Percentiles rank a stretch among this genome's conserved stretches.
These are phyloP conservation scores for Candida albicans DNA, from an alignment of 1,139 yeast species.

Conservation along the genomic window DNA sequence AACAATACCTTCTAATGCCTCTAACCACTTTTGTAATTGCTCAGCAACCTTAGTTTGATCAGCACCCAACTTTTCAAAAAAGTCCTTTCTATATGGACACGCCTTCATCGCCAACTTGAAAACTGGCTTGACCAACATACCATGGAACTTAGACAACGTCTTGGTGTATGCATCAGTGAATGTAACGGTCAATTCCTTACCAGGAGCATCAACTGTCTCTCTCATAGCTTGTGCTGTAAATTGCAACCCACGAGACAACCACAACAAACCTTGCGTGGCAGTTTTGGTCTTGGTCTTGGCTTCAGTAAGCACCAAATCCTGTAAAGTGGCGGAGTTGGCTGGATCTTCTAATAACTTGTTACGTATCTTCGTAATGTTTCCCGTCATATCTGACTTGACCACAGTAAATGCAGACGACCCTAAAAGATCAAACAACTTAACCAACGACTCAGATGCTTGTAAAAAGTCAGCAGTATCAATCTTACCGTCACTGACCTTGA, in stretches of 20 bases:
- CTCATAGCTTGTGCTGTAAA: slow-evolving; percentile 89
- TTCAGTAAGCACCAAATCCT: slow-evolving; percentile 73
- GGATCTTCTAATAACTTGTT: slow-evolving; percentile 67
- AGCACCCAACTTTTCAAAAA: slow-evolving; percentile 75
- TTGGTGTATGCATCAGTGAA: slow-evolving; percentile 81
- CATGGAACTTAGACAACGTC: slow-evolving; percentile 80
- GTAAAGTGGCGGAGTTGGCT: slow-evolving; percentile 62
- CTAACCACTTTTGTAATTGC: slow-evolving; percentile 73
- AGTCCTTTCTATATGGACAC: slow-evolving; percentile 88
- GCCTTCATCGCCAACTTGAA: slow-evolving; percentile 95
- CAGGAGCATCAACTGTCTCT: slow-evolving; percentile 65
- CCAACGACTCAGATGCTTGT: slow-evolving; percentile 82
- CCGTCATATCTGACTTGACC: slow-evolving; percentile 87
- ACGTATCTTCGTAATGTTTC: slow-evolving; percentile 77
- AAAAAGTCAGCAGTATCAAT: slow-evolving; percentile 74
- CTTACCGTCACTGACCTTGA: slow-evolving; percentile 61
- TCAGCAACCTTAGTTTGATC: slow-evolving; percentile 64
- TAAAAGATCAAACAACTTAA: slow-evolving; percentile 76
- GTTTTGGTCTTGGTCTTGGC: slow-evolving; percentile 65
- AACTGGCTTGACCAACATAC: slow-evolving; percentile 78
- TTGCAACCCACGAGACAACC: slow-evolving; percentile 84
- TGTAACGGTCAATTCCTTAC: slow-evolving; percentile 66
- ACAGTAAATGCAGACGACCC: slow-evolving; percentile 85
- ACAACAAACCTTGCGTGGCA: slow-evolving; percentile 88
- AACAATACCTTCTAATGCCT: slow-evolving; percentile 74